Percentiles rank a stretch among this genome's conserved stretches.
phyloP scores from a whole-genome alignment of 2,329 filamentous ascomycete genomes.

The Aspergillus fijiensis region DNA sequence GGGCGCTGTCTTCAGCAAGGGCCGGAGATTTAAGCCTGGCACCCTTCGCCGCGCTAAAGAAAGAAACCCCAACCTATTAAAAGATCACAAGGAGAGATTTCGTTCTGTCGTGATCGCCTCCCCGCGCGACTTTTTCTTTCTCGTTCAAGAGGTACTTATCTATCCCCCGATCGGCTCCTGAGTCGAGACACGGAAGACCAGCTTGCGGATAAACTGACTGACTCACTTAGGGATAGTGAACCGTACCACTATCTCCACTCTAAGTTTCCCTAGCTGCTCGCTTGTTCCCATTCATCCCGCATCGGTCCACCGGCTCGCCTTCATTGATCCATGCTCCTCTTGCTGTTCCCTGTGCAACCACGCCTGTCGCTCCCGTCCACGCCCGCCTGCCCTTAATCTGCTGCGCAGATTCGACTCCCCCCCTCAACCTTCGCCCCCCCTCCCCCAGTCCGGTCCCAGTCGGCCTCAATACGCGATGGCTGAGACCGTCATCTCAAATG shows the following conservation, averaged over 20 bases:
- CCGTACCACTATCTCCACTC: constrained; percentile 11
- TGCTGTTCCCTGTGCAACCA: constrained; percentile 26
- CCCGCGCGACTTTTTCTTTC: background rate
- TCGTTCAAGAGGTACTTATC: background rate
- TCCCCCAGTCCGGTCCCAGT: constrained; percentile 16
- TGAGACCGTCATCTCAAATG: constrained; percentile 32
- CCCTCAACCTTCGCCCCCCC: constrained; percentile 3
- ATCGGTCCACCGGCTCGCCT: constrained; percentile 28
- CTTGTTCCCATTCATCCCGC: constrained; percentile 28
- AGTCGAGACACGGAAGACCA: constrained; percentile 15
- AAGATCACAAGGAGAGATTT: background rate
- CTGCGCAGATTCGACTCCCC: constrained; percentile 35
- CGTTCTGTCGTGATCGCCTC: background rate
- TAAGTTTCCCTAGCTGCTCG: constrained; percentile 23
- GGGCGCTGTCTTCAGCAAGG: constrained; percentile 19
- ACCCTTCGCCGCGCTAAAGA: constrained; percentile 1
- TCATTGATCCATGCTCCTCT: constrained; percentile 34
- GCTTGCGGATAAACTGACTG: constrained; percentile 9
- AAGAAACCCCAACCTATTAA: constrained; percentile 1
- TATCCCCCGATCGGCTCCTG: background rate
- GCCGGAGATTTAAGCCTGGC: constrained; percentile 16
- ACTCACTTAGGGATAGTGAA: constrained; percentile 18
- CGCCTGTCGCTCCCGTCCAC: constrained; percentile 25
- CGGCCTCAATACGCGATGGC: constrained; percentile 36
- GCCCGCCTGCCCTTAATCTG: constrained; percentile 24